These are phyloP conservation scores for Colletotrichum tamarilloi DNA, from an alignment of 2,329 filamentous ascomycete species.

Conservation along the genomic window DNA sequence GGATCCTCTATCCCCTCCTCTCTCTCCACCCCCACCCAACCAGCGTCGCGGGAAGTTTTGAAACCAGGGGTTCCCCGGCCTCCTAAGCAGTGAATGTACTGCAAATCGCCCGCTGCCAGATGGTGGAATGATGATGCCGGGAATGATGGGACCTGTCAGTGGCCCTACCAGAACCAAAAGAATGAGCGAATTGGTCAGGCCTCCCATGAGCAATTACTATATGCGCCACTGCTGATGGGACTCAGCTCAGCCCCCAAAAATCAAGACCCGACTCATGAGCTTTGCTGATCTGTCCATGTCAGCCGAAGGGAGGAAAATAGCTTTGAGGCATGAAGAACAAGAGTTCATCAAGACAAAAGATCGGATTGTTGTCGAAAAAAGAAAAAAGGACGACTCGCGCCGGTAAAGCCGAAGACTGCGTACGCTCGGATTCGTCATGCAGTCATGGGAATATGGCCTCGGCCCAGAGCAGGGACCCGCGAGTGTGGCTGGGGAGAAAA, in stretches of 20 bases:
- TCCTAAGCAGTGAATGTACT: neutral
- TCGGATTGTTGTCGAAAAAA: slow-evolving; percentile 3
- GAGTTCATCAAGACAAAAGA: neutral
- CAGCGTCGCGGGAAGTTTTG: slow-evolving; percentile 22
- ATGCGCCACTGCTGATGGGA: neutral
- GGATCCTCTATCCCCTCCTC: neutral
- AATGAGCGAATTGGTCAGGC: neutral
- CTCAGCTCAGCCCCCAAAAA: neutral
- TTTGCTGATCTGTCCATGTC: neutral
- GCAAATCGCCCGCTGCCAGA: neutral
- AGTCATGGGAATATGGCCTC: neutral
- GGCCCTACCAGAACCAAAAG: neutral
- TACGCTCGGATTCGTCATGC: neutral
- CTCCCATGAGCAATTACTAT: neutral
- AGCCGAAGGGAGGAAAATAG: neutral
- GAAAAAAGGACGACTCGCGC: neutral
- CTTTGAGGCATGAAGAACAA: neutral
- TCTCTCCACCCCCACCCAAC: slow-evolving; percentile 23
- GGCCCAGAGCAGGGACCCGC: neutral
- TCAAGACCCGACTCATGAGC: neutral
- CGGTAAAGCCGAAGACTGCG: neutral
- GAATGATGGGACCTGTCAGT: neutral
- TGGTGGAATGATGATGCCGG: neutral
- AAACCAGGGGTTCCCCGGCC: slow-evolving; percentile 20
- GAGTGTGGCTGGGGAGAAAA: neutral